These are phyloP conservation scores for Penicillium flavigenum DNA, from an alignment of 495 filamentous ascomycete genomes.

Conservation along the genomic window DNA sequence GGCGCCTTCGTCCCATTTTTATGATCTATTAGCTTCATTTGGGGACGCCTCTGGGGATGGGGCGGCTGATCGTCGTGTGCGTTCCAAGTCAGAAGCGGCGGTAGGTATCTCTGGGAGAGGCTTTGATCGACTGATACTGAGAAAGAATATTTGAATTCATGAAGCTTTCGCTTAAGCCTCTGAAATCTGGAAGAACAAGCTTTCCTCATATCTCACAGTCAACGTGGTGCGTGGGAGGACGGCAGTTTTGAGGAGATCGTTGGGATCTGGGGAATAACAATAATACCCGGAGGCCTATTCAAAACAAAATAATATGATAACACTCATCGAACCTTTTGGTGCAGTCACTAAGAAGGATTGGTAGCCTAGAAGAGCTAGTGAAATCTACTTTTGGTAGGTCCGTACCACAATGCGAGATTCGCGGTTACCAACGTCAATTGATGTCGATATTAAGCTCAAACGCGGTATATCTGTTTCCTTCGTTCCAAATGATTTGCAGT, in stretches of 20 bases:
- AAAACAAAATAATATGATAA: no score
- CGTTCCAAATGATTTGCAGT: not conserved
- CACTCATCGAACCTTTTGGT: no score
- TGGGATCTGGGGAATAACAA: no score
- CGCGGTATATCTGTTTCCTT: not conserved
- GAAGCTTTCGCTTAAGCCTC: no score
- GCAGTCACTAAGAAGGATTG: no score
- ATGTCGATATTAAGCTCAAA: not conserved
- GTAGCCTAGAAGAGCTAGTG: no score
- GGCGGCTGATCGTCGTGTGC: slow-evolving; percentile 4
- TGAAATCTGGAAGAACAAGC: no score
- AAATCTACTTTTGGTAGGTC: slow-evolving; percentile 1
- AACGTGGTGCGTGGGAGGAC: no score
- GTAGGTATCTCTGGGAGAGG: not conserved
- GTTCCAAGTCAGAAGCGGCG: not conserved
- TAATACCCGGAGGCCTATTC: no score
- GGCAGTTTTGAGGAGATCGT: no score
- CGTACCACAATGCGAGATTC: not conserved
- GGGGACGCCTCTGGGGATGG: slow-evolving; percentile 1
- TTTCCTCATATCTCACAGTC: no score
- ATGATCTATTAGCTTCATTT: not conserved
- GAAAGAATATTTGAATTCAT: not conserved
- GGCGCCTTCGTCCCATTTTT: not conserved
- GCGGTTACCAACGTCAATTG: not conserved
- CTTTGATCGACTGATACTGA: not conserved